Percentiles rank a stretch among this genome's conserved stretches.
phyloP scores from a whole-genome alignment of 805 yeast genomes.

The Wickerhamiella vanderwaltii region DNA sequence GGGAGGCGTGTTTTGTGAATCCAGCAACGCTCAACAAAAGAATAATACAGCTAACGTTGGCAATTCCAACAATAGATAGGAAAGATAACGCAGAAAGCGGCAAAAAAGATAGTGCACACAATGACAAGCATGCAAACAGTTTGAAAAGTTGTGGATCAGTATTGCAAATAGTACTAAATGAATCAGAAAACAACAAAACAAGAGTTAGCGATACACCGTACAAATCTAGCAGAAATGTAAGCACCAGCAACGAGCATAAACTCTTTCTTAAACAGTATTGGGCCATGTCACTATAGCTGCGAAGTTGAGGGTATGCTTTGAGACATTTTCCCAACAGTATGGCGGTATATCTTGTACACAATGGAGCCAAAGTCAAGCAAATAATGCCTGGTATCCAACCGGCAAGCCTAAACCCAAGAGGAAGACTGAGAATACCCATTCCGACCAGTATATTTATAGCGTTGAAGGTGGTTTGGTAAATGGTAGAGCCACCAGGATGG shows the following conservation, averaged over 20 bases:
- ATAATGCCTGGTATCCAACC: conserved; percentile 53
- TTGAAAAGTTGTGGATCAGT: conserved; percentile 57
- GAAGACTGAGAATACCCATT: conserved; percentile 53
- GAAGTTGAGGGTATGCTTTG: conserved; percentile 66
- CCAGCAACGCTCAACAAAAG: conserved; percentile 51
- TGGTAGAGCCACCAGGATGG: conserved; percentile 29
- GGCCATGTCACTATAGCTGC: conserved; percentile 80
- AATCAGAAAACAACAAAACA: conserved; percentile 74
- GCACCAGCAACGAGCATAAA: conserved; percentile 71
- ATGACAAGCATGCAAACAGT: background rate
- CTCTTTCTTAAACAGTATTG: conserved; percentile 37
- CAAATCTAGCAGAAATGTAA: conserved; percentile 59
- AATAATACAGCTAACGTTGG: conserved; percentile 57
- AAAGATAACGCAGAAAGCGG: conserved; percentile 65
- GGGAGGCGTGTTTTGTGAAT: conserved; percentile 41
- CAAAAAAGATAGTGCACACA: conserved; percentile 38
- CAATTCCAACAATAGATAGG: conserved; percentile 56
- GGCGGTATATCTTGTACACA: conserved; percentile 67
- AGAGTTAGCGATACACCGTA: conserved; percentile 73
- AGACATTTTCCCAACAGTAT: conserved; percentile 57
- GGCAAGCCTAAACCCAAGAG: conserved; percentile 50
- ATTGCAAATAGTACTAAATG: conserved; percentile 50
- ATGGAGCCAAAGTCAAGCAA: conserved; percentile 47
- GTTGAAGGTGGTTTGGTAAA: conserved; percentile 57
- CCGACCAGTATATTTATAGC: conserved; percentile 57